Evolutionary conservation across 371 early-diverging fungal species (phyloP).

Genomic region (Mortierella sp.): DNA sequence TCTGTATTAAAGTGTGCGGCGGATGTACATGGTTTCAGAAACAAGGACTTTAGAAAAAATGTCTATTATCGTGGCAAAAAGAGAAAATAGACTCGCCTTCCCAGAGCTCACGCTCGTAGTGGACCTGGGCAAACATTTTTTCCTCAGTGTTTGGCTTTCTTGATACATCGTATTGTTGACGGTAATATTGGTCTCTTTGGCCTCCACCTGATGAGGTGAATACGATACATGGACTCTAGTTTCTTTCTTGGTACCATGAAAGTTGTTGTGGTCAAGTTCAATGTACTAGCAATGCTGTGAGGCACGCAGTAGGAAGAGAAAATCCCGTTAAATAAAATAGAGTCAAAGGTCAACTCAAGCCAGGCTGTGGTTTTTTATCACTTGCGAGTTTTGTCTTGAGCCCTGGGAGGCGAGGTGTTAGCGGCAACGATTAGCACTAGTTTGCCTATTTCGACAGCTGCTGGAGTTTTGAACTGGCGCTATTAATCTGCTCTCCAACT

Average conservation of each 20-base stretch:
- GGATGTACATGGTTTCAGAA: neutral
- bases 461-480: slow-evolving; percentile 52
- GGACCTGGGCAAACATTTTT: slow-evolving; percentile 39
- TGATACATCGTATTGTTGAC: slow-evolving; percentile 47
- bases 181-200: slow-evolving; percentile 32
- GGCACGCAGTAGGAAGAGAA: neutral
- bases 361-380: slow-evolving; percentile 21
- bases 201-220: neutral
- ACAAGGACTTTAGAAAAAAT: neutral
- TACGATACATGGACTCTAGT: slow-evolving; percentile 12
- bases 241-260: slow-evolving; percentile 33
- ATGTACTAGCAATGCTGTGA: slow-evolving; percentile 30
- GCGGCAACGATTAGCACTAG: slow-evolving; percentile 41
- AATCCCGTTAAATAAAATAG: neutral
- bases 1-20: slow-evolving; percentile 18
- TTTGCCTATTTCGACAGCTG: slow-evolving; percentile 32
- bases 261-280: slow-evolving; percentile 42
- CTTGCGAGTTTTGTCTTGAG: slow-evolving; percentile 42
- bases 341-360: too few species aligned
- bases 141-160: slow-evolving; percentile 55
- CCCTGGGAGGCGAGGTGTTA: slow-evolving; percentile 40
- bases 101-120: slow-evolving; percentile 50
- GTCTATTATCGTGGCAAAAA: neutral
- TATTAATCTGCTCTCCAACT: slow-evolving; percentile 38
- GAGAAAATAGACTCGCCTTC: slow-evolving; percentile 18